Conservation (phyloP, 2,329 filamentous ascomycete species). For the Stachybotrys chartarum region DNA sequence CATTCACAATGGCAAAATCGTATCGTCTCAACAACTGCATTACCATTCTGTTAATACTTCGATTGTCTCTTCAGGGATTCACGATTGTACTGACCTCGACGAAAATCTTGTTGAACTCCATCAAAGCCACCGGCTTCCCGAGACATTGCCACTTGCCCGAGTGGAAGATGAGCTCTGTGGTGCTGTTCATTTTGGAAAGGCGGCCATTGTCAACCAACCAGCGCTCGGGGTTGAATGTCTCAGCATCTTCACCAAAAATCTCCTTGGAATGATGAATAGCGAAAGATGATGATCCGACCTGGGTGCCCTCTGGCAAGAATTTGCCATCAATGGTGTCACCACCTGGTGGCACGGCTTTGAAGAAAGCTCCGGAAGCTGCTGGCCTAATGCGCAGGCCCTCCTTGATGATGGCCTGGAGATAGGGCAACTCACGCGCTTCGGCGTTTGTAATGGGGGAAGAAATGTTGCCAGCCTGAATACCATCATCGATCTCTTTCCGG, state of each 20-base stretch:
- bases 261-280: slow-evolving; percentile 27
- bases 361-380: slow-evolving; percentile 17
- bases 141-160: slow-evolving; percentile 35
- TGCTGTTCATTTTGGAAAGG: slow-evolving; percentile 24
- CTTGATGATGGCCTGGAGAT: slow-evolving; percentile 37
- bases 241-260: slow-evolving; percentile 30
- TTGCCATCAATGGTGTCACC: slow-evolving; percentile 16
- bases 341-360: slow-evolving; percentile 11
- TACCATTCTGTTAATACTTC: background rate
- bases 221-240: slow-evolving; percentile 38
- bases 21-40: background rate
- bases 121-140: slow-evolving; percentile 31
- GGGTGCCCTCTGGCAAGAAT: slow-evolving; percentile 36
- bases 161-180: slow-evolving; percentile 34
- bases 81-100: slow-evolving; percentile 26
- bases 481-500: slow-evolving; percentile 17
- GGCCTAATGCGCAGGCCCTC: slow-evolving; percentile 28
- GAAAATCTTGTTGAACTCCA: slow-evolving; percentile 35
- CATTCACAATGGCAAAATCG: background rate
- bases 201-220: slow-evolving; percentile 31
- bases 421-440: slow-evolving; percentile 30
- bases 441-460: slow-evolving; percentile 22
- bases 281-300: slow-evolving; percentile 34
- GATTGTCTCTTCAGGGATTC: background rate
- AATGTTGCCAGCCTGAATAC: slow-evolving; percentile 9